phyloP scores from a whole-genome alignment of 192 early-diverging fungal genomes.

The Dissophora globulifera region DNA sequence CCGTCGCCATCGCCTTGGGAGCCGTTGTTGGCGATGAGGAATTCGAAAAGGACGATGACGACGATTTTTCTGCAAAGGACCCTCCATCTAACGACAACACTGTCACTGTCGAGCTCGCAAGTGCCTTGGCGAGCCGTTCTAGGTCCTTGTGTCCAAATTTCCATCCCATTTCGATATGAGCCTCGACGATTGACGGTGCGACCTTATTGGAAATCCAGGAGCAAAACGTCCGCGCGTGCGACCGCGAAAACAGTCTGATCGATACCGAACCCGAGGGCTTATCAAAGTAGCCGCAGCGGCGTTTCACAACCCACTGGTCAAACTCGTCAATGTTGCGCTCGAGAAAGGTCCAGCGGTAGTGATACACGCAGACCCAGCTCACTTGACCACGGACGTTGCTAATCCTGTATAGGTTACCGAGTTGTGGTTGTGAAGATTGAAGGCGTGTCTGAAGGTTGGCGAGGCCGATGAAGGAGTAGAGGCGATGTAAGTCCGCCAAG shows the following conservation, averaged over 20 bases:
- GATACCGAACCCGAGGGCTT: constrained; percentile 44
- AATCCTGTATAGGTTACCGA: constrained; percentile 41
- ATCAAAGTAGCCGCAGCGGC: constrained; percentile 42
- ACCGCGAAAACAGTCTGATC: constrained; percentile 28
- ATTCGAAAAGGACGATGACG: too few species aligned
- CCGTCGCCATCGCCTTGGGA: too few species aligned
- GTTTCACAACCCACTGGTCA: constrained; percentile 39
- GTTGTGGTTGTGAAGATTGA: constrained; percentile 13
- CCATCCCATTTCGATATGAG: constrained; percentile 47
- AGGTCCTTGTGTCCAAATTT: constrained; percentile 46
- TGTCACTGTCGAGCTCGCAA: constrained; percentile 40
- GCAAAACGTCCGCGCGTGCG: constrained; percentile 38
- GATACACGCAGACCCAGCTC: constrained; percentile 48
- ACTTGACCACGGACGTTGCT: constrained; percentile 36
- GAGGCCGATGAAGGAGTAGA: constrained; percentile 42
- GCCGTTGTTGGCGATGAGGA: too few species aligned
- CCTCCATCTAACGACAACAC: constrained; percentile 42
- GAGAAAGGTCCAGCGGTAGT: constrained; percentile 52
- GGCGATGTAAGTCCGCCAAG: constrained; percentile 32
- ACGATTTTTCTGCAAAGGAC: constrained; percentile 15
- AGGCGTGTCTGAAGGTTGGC: too few species aligned
- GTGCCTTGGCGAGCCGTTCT: constrained; percentile 26
- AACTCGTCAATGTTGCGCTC: constrained; percentile 50
- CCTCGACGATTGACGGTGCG: constrained; percentile 45
- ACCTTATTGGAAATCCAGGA: constrained; percentile 50